Conservation (phyloP, 306 rosid species). For the Biancaea sappan region DNA sequence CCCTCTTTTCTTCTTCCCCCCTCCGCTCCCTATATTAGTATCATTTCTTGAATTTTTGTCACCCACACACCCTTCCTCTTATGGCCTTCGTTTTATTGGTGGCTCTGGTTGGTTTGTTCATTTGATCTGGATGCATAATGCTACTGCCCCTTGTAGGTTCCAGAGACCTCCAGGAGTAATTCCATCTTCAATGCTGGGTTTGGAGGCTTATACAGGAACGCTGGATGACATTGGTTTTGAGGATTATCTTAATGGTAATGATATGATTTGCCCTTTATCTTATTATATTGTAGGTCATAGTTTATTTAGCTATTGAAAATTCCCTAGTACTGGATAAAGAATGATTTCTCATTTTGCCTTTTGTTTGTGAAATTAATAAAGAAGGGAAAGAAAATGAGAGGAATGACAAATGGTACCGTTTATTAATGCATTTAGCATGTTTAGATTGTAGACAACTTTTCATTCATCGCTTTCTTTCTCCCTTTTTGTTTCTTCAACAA, state of each 20-base stretch:
- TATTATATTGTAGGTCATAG: neutral
- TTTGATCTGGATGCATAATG: slow-evolving; percentile 1
- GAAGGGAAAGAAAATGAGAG: neutral
- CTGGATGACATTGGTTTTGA: slow-evolving; percentile 67
- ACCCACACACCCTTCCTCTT: neutral
- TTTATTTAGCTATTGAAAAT: neutral
- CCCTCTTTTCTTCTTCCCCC: too few species aligned
- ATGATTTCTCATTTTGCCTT: neutral
- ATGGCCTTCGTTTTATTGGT: neutral
- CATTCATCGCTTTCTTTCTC: neutral
- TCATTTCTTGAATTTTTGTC: slow-evolving; percentile 12
- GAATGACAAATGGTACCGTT: neutral
- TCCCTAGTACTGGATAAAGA: neutral
- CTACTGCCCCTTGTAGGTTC: slow-evolving; percentile 50
- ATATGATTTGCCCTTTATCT: neutral
- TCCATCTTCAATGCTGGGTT: slow-evolving; percentile 67
- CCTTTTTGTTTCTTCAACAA: neutral
- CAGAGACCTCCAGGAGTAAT: slow-evolving; percentile 80
- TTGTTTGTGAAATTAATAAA: neutral
- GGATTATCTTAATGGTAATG: slow-evolving; percentile 79
- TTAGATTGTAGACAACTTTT: neutral
- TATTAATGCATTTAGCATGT: neutral
- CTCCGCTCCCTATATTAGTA: too few species aligned
- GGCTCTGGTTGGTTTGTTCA: neutral
- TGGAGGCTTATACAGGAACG: slow-evolving; percentile 68